Evolutionary conservation across 495 filamentous ascomycete species (phyloP).

Genomic region (Hypoxylon crocopeplum): DNA sequence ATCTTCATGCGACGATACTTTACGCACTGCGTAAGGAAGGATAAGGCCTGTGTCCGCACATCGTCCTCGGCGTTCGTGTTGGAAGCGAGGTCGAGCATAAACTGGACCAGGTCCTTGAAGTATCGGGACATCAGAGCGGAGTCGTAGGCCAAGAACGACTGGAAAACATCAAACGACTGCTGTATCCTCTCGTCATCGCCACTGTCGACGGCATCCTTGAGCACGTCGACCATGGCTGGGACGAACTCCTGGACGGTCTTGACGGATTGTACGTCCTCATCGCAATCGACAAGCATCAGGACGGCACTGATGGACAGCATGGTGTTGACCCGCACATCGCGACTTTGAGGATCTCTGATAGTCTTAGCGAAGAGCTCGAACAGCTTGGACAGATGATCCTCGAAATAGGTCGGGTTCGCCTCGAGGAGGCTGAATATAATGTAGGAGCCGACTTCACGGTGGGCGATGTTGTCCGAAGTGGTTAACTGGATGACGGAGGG

Average conservation of each 20-base stretch:
- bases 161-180: slow-evolving; percentile 96
- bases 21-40: slow-evolving; percentile 91
- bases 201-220: slow-evolving; percentile 79
- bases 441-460: slow-evolving; percentile 90
- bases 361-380: slow-evolving; percentile 86
- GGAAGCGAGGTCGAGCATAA: slow-evolving; percentile 88
- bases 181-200: slow-evolving; percentile 85
- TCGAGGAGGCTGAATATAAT: slow-evolving; percentile 92
- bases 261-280: slow-evolving; percentile 77
- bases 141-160: slow-evolving; percentile 91
- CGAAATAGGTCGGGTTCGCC: slow-evolving; percentile 77
- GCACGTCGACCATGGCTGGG: slow-evolving; percentile 86
- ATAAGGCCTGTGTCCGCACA: slow-evolving; percentile 84
- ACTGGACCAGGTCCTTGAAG: slow-evolving; percentile 88
- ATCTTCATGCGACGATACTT: slow-evolving; percentile 95
- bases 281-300: slow-evolving; percentile 84
- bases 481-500: slow-evolving; percentile 76
- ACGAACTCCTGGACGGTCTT: slow-evolving; percentile 76
- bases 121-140: slow-evolving; percentile 80
- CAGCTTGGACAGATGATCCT: slow-evolving; percentile 76
- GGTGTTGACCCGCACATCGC: slow-evolving; percentile 92
- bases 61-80: slow-evolving; percentile 81
- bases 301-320: slow-evolving; percentile 90
- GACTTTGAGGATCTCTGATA: slow-evolving; percentile 87
- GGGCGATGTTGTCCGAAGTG: slow-evolving; percentile 69